Evolutionary conservation across 495 filamentous ascomycete species (phyloP), one percentile per base, ranked within the genome.

Genomic region (Neurospora tetraspora): DNA sequence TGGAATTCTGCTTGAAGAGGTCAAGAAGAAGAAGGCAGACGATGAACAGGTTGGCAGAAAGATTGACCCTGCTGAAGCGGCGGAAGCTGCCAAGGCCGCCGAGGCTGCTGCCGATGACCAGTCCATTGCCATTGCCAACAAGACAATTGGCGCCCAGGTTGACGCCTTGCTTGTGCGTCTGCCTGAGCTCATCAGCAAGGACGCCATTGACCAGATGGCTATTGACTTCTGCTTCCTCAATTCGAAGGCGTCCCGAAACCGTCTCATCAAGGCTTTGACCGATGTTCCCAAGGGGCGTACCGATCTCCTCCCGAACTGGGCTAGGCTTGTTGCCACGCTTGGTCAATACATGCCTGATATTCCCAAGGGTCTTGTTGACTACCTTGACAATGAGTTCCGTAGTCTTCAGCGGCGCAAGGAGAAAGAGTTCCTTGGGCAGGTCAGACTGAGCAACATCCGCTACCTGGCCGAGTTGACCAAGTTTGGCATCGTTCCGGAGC

Each of bases 141-240:
- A 97, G 84, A 97, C 94, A 3, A 94, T 99, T 73, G 96, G 96
- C 36, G 95, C 96, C 3, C 94, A 98, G 79, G 96, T 99, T 5
- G 96, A 99, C 80, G 92, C 94, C 20, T 85, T 99, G 37, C 85
- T 99, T 31, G 86, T 92, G 34, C 91, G 94, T 38, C 87, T 99
- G 31, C 93, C 94, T 0, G 96, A 99, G 69, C 83, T 98, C 71
- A 94, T 93, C 68, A 93, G 85, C 74, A 97, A 97, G 79, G 96
- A 99, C 70, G 86, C 90, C 70, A 92, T 98, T 72, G 96, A 99
- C 78, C 89, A 97, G 80, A 88, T 91, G 45, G 95, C 96, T 14
- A 89, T 97, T 69, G 95, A 98, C 78, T 99, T 99, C 77, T 98
- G 96, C 81, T 98, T 97, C 75, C 85, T 99, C 74, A 99, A 99